phyloP scores from a whole-genome alignment of 164 flowering plant species.

The Litsea cubeba region DNA sequence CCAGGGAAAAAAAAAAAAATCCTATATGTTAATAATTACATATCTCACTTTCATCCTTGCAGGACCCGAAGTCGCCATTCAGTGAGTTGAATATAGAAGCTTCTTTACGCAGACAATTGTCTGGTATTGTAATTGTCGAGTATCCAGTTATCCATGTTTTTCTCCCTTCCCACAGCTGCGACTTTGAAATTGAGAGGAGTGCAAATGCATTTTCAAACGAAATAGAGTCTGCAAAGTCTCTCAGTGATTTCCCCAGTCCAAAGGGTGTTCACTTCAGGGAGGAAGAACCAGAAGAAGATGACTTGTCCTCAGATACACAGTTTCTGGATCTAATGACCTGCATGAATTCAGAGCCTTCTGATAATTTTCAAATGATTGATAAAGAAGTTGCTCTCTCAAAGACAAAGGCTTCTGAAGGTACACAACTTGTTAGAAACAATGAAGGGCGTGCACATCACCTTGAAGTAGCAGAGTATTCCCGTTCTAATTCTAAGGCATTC shows the following conservation, averaged over 20 bases:
- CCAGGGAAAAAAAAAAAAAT: too few species aligned
- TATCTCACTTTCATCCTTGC: slow-evolving; percentile 15
- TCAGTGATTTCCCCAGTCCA: slow-evolving; percentile 28
- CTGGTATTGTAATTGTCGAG: slow-evolving; percentile 49
- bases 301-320: slow-evolving; percentile 31
- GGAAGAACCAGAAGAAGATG: slow-evolving; percentile 61
- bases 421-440: neutral
- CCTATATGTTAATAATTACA: neutral
- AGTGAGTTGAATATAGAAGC: slow-evolving; percentile 50
- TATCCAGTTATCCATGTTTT: slow-evolving; percentile 72
- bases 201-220: slow-evolving; percentile 13
- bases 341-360: slow-evolving; percentile 12
- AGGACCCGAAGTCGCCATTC: slow-evolving; percentile 61
- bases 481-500: slow-evolving; percentile 13
- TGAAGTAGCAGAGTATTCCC: slow-evolving; percentile 7
- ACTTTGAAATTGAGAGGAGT: slow-evolving; percentile 51
- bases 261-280: slow-evolving; percentile 55
- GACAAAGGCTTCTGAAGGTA: neutral
- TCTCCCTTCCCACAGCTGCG: slow-evolving; percentile 53
- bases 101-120: slow-evolving; percentile 49
- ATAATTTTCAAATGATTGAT: slow-evolving; percentile 8
- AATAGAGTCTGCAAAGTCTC: slow-evolving; percentile 15
- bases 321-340: slow-evolving; percentile 43
- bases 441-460: neutral
- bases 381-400: slow-evolving; percentile 3